Evolutionary conservation across 805 yeast species (phyloP).

Genomic region (Schizosaccharomyces japonicus): DNA sequence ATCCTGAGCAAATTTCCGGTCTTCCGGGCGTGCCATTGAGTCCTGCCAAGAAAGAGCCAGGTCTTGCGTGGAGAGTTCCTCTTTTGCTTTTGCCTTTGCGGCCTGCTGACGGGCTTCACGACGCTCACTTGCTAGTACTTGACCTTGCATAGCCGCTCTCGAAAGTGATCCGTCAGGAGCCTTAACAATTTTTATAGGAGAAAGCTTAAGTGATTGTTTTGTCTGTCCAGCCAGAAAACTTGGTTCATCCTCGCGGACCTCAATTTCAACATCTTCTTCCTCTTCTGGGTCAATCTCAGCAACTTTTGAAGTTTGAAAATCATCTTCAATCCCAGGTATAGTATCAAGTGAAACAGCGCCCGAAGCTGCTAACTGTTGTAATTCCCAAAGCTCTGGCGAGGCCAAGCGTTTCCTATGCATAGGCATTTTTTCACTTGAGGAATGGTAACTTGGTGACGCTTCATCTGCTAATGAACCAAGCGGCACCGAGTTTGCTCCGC

Average conservation of each 20-base stretch:
- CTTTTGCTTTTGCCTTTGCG: constrained; percentile 24
- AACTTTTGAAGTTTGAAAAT: constrained; percentile 15
- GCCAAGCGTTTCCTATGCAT: constrained; percentile 27
- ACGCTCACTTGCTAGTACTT: constrained; percentile 37
- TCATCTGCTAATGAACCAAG: too few relatives aligned
- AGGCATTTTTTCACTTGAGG: not conserved
- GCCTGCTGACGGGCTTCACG: constrained; percentile 34
- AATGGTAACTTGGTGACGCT: too few relatives aligned
- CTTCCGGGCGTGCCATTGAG: constrained; percentile 18
- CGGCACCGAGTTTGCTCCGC: constrained; percentile 4
- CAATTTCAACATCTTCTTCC: constrained; percentile 43
- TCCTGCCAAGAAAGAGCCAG: constrained; percentile 9
- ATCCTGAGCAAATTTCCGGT: constrained; percentile 10
- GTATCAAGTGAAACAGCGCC: constrained; percentile 48
- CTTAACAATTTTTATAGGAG: constrained; percentile 35
- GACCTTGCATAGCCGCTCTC: constrained; percentile 55
- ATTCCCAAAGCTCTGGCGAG: constrained; percentile 81
- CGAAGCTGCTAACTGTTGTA: constrained; percentile 55
- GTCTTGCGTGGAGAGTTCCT: constrained; percentile 15
- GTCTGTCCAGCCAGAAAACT: constrained; percentile 41
- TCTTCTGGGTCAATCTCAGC: constrained; percentile 18
- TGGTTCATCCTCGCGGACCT: constrained; percentile 46
- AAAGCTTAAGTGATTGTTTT: constrained; percentile 18
- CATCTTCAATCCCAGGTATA: constrained; percentile 37
- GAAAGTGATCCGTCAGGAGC: constrained; percentile 60